Evolutionary conservation across 179 eudicot genomes (phyloP).

Genomic region (Beta macrorhiza): DNA sequence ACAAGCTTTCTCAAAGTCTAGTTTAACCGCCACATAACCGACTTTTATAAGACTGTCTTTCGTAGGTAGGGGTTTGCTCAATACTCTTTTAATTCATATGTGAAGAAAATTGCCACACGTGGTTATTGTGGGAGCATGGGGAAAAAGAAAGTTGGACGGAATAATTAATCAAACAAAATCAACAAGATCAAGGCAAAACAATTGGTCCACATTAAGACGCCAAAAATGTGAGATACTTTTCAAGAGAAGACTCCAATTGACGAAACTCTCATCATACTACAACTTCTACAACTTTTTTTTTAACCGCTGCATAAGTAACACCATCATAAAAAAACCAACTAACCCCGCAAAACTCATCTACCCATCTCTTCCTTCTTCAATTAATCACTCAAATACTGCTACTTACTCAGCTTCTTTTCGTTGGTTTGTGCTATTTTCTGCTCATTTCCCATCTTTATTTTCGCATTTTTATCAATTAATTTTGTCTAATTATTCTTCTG

Average conservation of each 20-base stretch:
- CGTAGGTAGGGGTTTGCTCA: too few relatives aligned
- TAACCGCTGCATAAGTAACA: background rate
- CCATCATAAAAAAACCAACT: background rate
- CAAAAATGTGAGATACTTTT: background rate
- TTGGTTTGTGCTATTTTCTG: conserved; percentile 5
- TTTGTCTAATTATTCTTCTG: background rate
- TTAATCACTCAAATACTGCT: background rate
- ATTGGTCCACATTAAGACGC: conserved; percentile 2
- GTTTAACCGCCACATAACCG: too few relatives aligned
- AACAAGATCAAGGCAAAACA: background rate
- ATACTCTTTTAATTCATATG: too few relatives aligned
- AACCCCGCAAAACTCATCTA: background rate
- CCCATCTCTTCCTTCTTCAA: background rate
- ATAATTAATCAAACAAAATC: background rate
- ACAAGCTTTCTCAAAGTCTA: too few relatives aligned
- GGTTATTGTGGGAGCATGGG: background rate
- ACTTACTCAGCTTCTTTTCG: background rate
- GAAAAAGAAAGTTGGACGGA: background rate
- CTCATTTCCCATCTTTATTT: background rate
- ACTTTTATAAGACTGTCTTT: too few relatives aligned
- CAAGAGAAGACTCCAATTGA: background rate
- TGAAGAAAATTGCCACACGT: background rate
- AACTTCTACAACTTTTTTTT: background rate
- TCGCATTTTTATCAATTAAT: background rate
- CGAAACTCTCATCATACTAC: background rate